phyloP scores from a whole-genome alignment of 306 rosid species.

The Alnus rubra region DNA sequence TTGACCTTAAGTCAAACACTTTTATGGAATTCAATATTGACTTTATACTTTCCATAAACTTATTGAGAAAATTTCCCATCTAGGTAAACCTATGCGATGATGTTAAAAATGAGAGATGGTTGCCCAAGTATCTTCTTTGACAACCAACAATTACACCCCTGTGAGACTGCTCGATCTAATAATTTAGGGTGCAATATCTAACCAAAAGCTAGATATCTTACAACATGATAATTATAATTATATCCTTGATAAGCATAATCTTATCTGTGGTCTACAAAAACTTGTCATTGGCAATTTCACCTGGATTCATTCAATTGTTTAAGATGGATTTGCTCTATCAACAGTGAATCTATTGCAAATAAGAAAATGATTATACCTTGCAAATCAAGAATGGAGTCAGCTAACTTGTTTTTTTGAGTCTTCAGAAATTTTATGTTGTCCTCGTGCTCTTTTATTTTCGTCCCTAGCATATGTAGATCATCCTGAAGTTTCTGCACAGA shows the following conservation, averaged over 20 bases:
- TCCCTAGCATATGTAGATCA: constrained; percentile 64
- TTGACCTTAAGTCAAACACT: neutral
- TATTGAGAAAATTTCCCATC: neutral
- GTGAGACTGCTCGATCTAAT: constrained; percentile 4
- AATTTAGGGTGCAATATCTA: neutral
- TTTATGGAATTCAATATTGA: neutral
- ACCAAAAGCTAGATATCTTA: constrained; percentile 16
- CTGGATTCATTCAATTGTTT: constrained; percentile 4
- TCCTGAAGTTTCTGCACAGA: constrained; percentile 76
- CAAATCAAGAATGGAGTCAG: constrained; percentile 64
- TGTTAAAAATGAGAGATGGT: neutral
- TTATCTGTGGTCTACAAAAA: neutral
- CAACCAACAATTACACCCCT: constrained; percentile 8
- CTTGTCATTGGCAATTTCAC: neutral
- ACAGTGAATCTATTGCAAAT: neutral
- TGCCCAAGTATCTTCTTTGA: neutral
- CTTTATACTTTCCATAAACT: neutral
- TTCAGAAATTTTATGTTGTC: constrained; percentile 56
- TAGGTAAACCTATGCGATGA: neutral
- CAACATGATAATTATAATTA: constrained; percentile 16
- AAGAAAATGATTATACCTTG: constrained; percentile 55
- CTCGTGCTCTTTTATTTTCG: constrained; percentile 76
- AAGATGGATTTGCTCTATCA: neutral
- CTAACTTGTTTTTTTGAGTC: constrained; percentile 58
- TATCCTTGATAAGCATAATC: constrained; percentile 12